Base-by-base conservation (phyloP, 169 alveolate species). In the Babesia bigemina region DNA sequence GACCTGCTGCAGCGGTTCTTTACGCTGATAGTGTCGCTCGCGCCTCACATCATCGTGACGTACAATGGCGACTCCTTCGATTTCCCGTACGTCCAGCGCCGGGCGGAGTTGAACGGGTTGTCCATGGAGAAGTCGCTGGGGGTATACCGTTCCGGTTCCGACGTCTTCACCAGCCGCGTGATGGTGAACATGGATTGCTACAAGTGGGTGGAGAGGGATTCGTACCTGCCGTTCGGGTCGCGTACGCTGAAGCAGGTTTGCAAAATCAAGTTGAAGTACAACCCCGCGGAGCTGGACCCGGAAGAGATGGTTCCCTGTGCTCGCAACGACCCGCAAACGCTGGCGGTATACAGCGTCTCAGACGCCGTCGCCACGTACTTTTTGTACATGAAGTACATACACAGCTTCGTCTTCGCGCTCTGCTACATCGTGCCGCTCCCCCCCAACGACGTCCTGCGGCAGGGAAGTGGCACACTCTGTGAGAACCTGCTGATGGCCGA, bases 291-390 rank as follows among this genome's bases (percentile, higher is more conserved):
- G 87, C 93, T 97, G 14, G 99, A 98, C 69, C 99, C 99, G 16
- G 99, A 98, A 91, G 89, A 88, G 50, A 98, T 98, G 99, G 98
- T 96, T 12, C 94, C 96, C 0, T 92, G 91, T 70, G 99, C 99
- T 0, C 79, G 86, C 63, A 93, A 91, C 22, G 90, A 94, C 53
- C 99, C 99, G 22, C 96, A 98, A 77, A 96, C 92, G 67, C 85
- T 98, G 74, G 99, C 99, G 36, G 98, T 93, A 29, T 98, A 98
- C 93, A 97, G 99, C 44, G 99, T 97, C 45, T 98, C 99, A 22
- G 99, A 98, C 94, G 99, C 99, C 17, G 98, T 98, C 58, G 99
- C 99, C 24, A 98, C 99, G 24, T 98, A 96, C 89, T 96, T 94
- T 87, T 92, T 98, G 67, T 98, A 97, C 91, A 94, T 92, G 90